These are phyloP conservation scores for Gracilariopsis chorda DNA, from an alignment of 23 red algal genomes.

Conservation along the genomic window DNA sequence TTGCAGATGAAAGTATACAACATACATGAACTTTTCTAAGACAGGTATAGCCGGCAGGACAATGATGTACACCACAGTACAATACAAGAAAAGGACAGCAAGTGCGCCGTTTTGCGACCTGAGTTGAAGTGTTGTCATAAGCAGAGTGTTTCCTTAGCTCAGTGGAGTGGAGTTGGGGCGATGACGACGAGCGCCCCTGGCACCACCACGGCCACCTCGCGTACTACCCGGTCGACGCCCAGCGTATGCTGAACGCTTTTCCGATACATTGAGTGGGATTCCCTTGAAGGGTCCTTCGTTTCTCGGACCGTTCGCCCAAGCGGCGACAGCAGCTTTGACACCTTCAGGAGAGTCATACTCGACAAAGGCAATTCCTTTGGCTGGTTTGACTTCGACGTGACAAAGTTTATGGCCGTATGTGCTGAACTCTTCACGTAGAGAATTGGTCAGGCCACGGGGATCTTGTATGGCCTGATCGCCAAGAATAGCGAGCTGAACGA, in stretches of 20 bases:
- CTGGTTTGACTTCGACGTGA: conserved; percentile 49
- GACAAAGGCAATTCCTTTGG: conserved; percentile 54
- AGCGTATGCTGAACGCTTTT: conserved; percentile 33
- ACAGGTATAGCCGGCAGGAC: too few relatives aligned
- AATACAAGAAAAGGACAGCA: too few relatives aligned
- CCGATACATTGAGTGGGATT: conserved; percentile 30
- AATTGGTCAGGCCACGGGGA: conserved; percentile 11
- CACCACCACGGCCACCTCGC: conserved; percentile 43
- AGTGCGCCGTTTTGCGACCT: too few relatives aligned
- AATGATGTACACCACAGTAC: too few relatives aligned
- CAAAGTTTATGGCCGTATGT: conserved; percentile 46
- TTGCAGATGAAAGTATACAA: too few relatives aligned
- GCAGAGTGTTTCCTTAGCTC: too few relatives aligned
- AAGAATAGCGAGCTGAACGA: conserved; percentile 21
- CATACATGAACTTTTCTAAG: too few relatives aligned
- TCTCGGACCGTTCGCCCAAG: conserved; percentile 41
- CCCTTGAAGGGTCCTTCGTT: conserved; percentile 34
- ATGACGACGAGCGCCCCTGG: conserved; percentile 29
- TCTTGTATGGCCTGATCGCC: background rate
- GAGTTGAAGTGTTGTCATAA: too few relatives aligned
- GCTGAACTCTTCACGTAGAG: conserved; percentile 26
- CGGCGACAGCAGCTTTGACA: conserved; percentile 26
- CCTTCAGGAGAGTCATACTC: conserved; percentile 56
- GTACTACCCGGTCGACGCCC: conserved; percentile 31
- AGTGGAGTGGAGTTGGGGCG: conserved; percentile 9